Evolutionary conservation across 306 rosid genomes (phyloP), one percentile per base, ranked within the genome.

Genomic region (Citrullus amarus): DNA sequence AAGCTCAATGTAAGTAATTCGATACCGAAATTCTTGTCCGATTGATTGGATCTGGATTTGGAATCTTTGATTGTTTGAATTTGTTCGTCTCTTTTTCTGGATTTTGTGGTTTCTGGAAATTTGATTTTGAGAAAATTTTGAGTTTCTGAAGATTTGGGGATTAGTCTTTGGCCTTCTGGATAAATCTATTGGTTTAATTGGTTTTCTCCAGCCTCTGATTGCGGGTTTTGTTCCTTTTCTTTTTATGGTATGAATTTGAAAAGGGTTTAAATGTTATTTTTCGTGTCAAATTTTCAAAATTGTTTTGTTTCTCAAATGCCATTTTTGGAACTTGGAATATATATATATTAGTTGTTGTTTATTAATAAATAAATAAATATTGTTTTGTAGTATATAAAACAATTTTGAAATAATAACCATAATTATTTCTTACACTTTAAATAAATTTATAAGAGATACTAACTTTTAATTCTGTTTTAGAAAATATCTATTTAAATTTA

Each of bases 1-100:
- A 91, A 92, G 48, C 90, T 95, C 79, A 83, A 92, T 73, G 98
- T 93, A 34, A 80, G 97, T 82, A 60, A 11, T 34, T 60, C 8
- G 4, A 48, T 48, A 48, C 16, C 9, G 54, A 48, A 46, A 46
- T 46, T 46, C 51, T 46, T 46, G 36, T 32, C 36, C 36, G 36
- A 32, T 32, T 32, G 36, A 32, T 48, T 30, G 22, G 77, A 48
- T 72, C 59, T 72, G 77, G 59, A 50, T 72, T 72, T 30, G 6
- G 69, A 32, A 5, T 15, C 9, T 34, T 62, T 46, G 41, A 13
- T 70, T 70, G 38, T 22, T 22, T 44, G 44, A 32, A 36, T 56
- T 22, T 1, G 30, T 30, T 71, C 30, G 9, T 53, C 32, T 53
- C 36, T 32, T 28, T 14, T 32, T 62, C 12, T 46, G 28, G 36